Conservation (phyloP, 2,329 filamentous ascomycete species). For the Ceratocystis lukuohia region DNA sequence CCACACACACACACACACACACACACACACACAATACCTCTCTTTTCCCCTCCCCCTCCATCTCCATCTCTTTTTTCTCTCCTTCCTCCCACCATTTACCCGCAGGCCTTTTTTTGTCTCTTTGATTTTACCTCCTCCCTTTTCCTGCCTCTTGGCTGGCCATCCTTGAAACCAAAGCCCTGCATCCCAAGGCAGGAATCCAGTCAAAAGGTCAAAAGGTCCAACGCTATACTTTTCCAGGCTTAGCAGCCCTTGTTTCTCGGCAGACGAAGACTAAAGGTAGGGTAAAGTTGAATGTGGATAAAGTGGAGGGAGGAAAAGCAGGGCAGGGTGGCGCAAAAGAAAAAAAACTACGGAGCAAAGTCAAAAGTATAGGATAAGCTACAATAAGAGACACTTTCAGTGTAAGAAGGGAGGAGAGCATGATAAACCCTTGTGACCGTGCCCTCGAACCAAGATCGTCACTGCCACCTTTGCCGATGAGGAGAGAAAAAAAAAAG, state of each 20-base stretch:
- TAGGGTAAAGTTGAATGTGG: not conserved
- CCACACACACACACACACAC: too few species aligned
- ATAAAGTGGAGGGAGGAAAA: not conserved
- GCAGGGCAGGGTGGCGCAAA: not conserved
- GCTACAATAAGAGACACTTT: not conserved
- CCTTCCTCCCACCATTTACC: not conserved
- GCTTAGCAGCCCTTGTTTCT: not conserved
- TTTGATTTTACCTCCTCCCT: not conserved
- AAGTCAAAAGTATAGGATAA: not conserved
- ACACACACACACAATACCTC: too few species aligned
- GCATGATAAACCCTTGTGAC: not conserved
- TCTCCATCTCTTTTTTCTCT: too few species aligned
- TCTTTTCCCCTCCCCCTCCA: too few species aligned
- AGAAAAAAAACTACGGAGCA: not conserved
- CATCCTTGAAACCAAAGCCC: not conserved
- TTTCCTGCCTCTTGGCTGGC: not conserved
- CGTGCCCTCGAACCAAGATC: slow-evolving; percentile 8
- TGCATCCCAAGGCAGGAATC: slow-evolving; percentile 7
- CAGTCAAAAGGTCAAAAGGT: slow-evolving; percentile 5
- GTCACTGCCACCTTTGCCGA: slow-evolving; percentile 5
- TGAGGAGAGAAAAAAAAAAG: not conserved
- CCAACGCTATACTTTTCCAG: not conserved
- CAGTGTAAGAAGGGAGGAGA: not conserved
- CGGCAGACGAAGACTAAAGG: not conserved
- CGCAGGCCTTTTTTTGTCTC: not conserved